Conservation (phyloP, 192 early-diverging fungal genomes). For the Umbelopsis sp. region DNA sequence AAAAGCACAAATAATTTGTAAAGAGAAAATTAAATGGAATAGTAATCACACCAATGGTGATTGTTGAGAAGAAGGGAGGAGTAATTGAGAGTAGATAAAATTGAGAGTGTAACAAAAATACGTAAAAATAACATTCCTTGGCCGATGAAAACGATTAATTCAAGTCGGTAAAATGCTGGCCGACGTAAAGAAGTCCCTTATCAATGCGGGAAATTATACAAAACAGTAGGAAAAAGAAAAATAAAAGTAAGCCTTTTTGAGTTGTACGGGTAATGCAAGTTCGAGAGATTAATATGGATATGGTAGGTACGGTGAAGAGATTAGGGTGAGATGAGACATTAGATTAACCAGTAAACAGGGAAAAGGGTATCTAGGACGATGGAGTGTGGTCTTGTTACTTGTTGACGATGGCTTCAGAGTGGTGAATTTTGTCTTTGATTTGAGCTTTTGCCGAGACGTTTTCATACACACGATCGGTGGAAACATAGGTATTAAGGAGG, state of each 20-base stretch:
- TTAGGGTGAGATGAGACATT: not conserved
- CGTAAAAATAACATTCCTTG: too few species aligned
- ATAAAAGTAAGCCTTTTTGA: not conserved
- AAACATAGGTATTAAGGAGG: constrained; percentile 54
- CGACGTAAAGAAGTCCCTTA: too few species aligned
- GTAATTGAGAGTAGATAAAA: too few species aligned
- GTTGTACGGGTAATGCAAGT: not conserved
- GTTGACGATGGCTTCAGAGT: not conserved
- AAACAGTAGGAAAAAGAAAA: not conserved
- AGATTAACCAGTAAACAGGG: constrained; percentile 2
- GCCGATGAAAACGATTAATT: too few species aligned
- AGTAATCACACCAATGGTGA: too few species aligned
- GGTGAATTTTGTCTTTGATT: not conserved
- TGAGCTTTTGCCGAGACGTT: constrained; percentile 4
- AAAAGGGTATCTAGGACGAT: constrained; percentile 13
- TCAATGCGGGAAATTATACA: not conserved
- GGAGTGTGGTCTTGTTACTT: not conserved
- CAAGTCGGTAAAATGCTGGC: too few species aligned
- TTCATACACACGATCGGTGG: constrained; percentile 14
- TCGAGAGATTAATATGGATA: not conserved
- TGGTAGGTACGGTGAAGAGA: not conserved
- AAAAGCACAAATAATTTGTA: too few species aligned
- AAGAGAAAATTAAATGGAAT: too few species aligned
- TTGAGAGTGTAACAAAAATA: too few species aligned
- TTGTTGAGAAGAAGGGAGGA: too few species aligned